phyloP scores from a whole-genome alignment of 495 filamentous ascomycete species.

The Hypoxylon crocopeplum region DNA sequence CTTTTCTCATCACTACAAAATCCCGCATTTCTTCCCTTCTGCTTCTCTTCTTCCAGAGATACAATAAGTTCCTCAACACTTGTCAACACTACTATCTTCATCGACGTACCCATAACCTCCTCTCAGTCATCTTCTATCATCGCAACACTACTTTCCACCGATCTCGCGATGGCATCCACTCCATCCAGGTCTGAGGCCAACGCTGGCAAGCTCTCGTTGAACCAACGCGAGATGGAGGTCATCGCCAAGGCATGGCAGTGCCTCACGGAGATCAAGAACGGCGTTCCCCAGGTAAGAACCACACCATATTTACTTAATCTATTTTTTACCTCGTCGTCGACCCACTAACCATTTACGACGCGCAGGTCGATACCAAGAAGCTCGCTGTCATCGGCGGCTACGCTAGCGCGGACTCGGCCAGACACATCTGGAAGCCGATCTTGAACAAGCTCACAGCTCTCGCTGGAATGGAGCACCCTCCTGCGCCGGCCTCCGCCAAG shows the following conservation, averaged over 20 bases:
- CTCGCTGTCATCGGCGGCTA: conserved; percentile 13
- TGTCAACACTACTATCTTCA: no score
- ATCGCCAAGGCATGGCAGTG: conserved; percentile 17
- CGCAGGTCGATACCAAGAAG: conserved; percentile 24
- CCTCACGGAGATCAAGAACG: conserved; percentile 7
- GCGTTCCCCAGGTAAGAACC: conserved; percentile 14
- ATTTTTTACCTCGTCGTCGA: background rate
- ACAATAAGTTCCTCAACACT: no score
- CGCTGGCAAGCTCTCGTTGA: conserved; percentile 2
- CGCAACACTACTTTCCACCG: background rate
- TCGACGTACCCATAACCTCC: no score
- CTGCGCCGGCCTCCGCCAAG: background rate
- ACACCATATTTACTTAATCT: background rate
- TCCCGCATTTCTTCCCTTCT: no score
- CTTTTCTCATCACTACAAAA: no score
- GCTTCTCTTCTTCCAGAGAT: no score
- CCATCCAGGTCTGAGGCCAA: background rate
- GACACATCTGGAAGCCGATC: conserved; percentile 23
- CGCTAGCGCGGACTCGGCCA: conserved; percentile 24
- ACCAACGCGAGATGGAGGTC: conserved; percentile 20
- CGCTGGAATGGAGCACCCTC: background rate
- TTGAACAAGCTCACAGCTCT: conserved; percentile 16
- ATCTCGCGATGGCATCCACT: conserved; percentile 2
- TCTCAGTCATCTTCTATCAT: no score
- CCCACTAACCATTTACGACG: background rate